These are phyloP conservation scores for Verticillium isaacii DNA, from an alignment of 2,329 filamentous ascomycete species.

Conservation along the genomic window DNA sequence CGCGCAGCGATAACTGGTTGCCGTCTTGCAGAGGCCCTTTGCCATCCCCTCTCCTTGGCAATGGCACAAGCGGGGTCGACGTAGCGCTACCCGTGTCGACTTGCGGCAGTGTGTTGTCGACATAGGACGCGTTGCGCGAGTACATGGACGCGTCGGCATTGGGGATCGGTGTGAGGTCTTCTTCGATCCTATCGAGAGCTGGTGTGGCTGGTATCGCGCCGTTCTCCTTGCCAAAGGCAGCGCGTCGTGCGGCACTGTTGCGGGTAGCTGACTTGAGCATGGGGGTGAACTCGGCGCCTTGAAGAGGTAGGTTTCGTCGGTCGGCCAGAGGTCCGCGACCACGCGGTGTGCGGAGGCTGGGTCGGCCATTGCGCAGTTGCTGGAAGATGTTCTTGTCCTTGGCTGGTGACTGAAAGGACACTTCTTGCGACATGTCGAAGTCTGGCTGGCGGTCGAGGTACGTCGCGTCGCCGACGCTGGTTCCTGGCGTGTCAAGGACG, in stretches of 20 bases:
- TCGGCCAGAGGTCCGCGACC: conserved; percentile 67
- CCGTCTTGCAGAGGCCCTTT: conserved; percentile 74
- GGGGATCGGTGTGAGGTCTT: conserved; percentile 71
- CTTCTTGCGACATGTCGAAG: conserved; percentile 81
- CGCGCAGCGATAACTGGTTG: conserved; percentile 84
- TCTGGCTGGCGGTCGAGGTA: conserved; percentile 66
- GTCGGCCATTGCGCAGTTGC: conserved; percentile 64
- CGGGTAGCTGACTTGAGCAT: conserved; percentile 76
- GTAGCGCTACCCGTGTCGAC: conserved; percentile 74
- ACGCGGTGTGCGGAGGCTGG: conserved; percentile 69
- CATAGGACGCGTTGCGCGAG: conserved; percentile 59
- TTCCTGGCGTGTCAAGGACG: conserved; percentile 80
- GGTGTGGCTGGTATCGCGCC: conserved; percentile 62
- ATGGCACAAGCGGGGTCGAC: conserved; percentile 73
- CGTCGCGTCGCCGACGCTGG: conserved; percentile 78
- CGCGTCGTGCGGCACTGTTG: conserved; percentile 61
- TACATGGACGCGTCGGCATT: conserved; percentile 69
- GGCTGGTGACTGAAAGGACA: conserved; percentile 77
- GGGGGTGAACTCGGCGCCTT: conserved; percentile 84
- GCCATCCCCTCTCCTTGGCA: conserved; percentile 57
- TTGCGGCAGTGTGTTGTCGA: conserved; percentile 69
- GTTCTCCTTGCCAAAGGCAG: conserved; percentile 56
- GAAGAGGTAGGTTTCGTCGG: conserved; percentile 65
- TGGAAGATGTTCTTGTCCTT: conserved; percentile 74
- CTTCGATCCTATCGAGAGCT: conserved; percentile 59